These are phyloP conservation scores for Panicum miliaceum DNA, from an alignment of 176 grass and related monocot species.

Conservation along the genomic window DNA sequence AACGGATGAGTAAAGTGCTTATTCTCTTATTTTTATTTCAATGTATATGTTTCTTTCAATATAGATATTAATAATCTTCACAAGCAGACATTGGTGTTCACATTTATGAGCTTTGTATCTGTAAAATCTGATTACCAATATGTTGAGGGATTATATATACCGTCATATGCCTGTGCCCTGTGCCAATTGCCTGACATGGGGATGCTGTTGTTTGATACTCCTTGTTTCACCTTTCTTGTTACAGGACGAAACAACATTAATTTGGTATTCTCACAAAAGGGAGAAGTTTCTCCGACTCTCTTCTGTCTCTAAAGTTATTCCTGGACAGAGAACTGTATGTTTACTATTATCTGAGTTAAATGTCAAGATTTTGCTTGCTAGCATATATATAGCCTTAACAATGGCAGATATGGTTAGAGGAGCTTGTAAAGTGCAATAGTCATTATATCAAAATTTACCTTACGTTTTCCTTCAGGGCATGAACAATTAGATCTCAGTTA, in stretches of 20 bases:
- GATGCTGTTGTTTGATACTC: slow-evolving; percentile 13
- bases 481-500: slow-evolving; percentile 11
- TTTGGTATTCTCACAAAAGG: slow-evolving; percentile 91
- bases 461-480: slow-evolving; percentile 21
- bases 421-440: background rate
- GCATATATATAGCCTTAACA: slow-evolving; percentile 10
- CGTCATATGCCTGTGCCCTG: background rate
- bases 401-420: background rate
- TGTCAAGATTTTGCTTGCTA: background rate
- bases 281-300: slow-evolving; percentile 75
- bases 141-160: background rate
- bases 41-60: background rate
- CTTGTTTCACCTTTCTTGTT: slow-evolving; percentile 14
- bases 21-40: slow-evolving; percentile 1
- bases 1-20: background rate
- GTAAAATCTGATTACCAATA: slow-evolving; percentile 16
- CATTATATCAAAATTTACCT: background rate
- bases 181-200: background rate
- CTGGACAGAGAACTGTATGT: slow-evolving; percentile 94
- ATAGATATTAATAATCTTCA: background rate
- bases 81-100: background rate
- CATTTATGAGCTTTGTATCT: background rate
- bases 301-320: slow-evolving; percentile 79
- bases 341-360: slow-evolving; percentile 17
- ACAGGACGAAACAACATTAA: slow-evolving; percentile 82